phyloP scores from a whole-genome alignment of 805 yeast genomes.

The Wickerhamiella lipophila region DNA sequence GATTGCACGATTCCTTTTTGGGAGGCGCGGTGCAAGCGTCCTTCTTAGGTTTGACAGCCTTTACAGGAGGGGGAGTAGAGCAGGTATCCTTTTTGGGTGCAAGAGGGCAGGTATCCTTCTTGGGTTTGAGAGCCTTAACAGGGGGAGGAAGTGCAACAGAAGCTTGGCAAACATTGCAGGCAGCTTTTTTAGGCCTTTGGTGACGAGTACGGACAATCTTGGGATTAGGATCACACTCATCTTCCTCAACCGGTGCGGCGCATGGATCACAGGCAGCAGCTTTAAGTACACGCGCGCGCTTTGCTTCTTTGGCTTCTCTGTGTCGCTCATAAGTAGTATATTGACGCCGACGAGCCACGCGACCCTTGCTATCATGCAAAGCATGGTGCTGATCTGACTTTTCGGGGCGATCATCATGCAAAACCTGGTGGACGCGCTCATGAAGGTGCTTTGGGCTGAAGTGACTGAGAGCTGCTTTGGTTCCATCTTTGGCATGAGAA shows the following conservation, averaged over 20 bases:
- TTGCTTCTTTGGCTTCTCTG: background rate
- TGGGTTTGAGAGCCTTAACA: background rate
- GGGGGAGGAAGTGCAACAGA: background rate
- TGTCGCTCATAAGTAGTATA: background rate
- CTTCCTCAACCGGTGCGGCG: background rate
- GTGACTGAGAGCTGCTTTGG: constrained; percentile 8
- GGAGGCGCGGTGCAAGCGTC: background rate
- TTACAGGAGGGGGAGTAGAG: background rate
- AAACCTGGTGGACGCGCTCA: constrained; percentile 5
- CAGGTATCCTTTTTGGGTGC: background rate
- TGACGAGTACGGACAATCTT: background rate
- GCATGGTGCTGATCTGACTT: constrained; percentile 6
- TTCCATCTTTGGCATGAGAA: background rate
- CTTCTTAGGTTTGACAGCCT: background rate
- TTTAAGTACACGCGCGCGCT: background rate
- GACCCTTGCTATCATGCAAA: constrained; percentile 6
- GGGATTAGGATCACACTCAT: background rate
- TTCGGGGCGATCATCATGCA: constrained; percentile 11
- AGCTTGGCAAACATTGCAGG: background rate
- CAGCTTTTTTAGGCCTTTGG: background rate
- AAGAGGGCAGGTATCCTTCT: background rate
- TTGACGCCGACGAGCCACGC: background rate
- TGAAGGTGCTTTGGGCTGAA: constrained; percentile 5
- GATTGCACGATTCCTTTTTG: background rate
- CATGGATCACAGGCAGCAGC: background rate